A percentile compares a stretch with the other conserved stretches of the same genome.
Evolutionary conservation across 2,329 filamentous ascomycete genomes (phyloP).

Genomic region (Decorospora gaudefroyi): DNA sequence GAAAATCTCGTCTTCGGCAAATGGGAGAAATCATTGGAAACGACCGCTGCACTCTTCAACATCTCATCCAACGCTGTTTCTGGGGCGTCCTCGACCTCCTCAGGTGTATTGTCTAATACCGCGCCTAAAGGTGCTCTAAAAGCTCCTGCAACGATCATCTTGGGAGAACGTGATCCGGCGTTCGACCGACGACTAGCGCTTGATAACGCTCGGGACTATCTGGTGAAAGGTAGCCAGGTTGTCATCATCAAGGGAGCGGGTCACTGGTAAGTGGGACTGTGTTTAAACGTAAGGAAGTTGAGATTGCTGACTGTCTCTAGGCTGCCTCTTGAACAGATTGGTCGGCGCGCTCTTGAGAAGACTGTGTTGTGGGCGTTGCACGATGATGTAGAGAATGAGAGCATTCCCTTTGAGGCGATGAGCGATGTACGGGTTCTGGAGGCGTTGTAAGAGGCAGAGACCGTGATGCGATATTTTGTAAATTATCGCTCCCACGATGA

Average conservation of each 20-base stretch:
- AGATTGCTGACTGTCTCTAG: background rate
- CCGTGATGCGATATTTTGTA: background rate
- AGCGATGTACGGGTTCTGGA: conserved; percentile 27
- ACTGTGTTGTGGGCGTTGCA: conserved; percentile 42
- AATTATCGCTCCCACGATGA: too few relatives aligned
- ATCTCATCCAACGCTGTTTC: conserved; percentile 37
- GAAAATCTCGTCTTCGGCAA: conserved; percentile 52
- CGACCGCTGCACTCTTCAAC: conserved; percentile 54
- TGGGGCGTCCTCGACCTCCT: conserved; percentile 14
- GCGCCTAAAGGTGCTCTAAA: conserved; percentile 54
- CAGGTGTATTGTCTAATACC: conserved; percentile 50
- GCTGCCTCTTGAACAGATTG: conserved; percentile 53
- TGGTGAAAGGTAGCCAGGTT: conserved; percentile 56
- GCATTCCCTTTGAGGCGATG: conserved; percentile 27
- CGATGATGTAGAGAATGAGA: conserved; percentile 21
- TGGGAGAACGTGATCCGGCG: conserved; percentile 58
- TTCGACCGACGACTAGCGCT: conserved; percentile 56
- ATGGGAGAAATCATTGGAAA: conserved; percentile 60
- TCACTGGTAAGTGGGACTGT: conserved; percentile 52
- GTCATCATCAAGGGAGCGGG: conserved; percentile 55
- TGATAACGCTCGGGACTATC: conserved; percentile 59
- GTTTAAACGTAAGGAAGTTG: background rate
- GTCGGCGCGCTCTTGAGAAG: conserved; percentile 50
- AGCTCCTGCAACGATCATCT: conserved; percentile 59
- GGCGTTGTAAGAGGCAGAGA: conserved; percentile 11